Percentiles rank a stretch among this genome's conserved stretches.
These are phyloP conservation scores for Pulveroboletus sp. DNA, from an alignment of 768 basidiomycete species.

Conservation along the genomic window DNA sequence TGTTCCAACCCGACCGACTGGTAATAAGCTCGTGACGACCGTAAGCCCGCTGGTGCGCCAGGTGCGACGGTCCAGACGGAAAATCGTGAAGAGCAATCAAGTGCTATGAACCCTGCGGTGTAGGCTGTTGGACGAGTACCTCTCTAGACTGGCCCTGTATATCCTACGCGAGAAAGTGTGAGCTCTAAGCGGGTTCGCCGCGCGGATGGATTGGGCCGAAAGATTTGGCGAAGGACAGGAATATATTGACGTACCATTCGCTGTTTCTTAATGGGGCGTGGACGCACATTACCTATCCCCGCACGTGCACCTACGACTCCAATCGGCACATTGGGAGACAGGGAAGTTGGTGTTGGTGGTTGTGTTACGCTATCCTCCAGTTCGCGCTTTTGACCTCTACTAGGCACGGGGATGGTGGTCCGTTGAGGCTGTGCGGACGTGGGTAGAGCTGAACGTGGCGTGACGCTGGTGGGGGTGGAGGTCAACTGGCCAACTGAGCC, in stretches of 20 bases:
- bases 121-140: slow-evolving; percentile 65
- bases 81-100: slow-evolving; percentile 1
- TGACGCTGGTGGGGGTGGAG: slow-evolving; percentile 32
- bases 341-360: slow-evolving; percentile 20
- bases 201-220: background rate
- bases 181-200: slow-evolving; percentile 4
- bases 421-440: slow-evolving; percentile 25
- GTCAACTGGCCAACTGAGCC: slow-evolving; percentile 25
- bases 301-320: slow-evolving; percentile 50
- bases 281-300: slow-evolving; percentile 53
- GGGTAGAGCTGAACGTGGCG: slow-evolving; percentile 28
- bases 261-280: slow-evolving; percentile 73
- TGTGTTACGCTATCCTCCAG: slow-evolving; percentile 24
- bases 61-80: slow-evolving; percentile 7
- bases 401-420: slow-evolving; percentile 6
- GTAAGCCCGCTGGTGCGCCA: slow-evolving; percentile 8
- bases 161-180: slow-evolving; percentile 40
- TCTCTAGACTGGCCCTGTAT: slow-evolving; percentile 61
- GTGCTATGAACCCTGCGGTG: slow-evolving; percentile 60
- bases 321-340: slow-evolving; percentile 24
- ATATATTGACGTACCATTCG: slow-evolving; percentile 51
- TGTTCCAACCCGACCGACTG: too few species aligned
- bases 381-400: slow-evolving; percentile 35
- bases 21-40: slow-evolving; percentile 3
- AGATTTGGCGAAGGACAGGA: too few species aligned